Evolutionary conservation across 2,329 filamentous ascomycete genomes (phyloP).

Genomic region (Diplodia sapinea): DNA sequence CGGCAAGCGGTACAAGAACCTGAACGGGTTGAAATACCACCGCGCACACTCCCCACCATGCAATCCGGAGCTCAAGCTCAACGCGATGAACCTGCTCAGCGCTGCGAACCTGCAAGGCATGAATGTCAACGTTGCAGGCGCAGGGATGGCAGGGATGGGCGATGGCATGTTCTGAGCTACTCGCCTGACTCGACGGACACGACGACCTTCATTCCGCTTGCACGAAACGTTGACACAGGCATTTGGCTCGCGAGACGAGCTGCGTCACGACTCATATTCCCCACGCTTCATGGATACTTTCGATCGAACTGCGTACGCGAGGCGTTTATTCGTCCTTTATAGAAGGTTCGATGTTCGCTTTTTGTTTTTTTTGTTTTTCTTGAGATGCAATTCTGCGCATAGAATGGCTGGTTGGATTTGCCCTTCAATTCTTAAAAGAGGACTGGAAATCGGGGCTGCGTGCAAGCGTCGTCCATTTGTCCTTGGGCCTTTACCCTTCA

Average conservation of each 20-base stretch:
- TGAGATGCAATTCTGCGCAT: conserved; percentile 20
- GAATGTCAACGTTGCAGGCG: conserved; percentile 58
- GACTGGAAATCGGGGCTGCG: conserved; percentile 3
- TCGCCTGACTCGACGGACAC: conserved; percentile 19
- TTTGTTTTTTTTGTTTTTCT: conserved; percentile 12
- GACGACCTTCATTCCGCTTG: conserved; percentile 7
- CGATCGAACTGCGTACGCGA: not conserved
- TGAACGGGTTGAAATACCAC: conserved; percentile 96
- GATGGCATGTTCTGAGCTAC: conserved; percentile 54
- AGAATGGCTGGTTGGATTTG: conserved; percentile 27
- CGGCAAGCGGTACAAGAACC: conserved; percentile 98
- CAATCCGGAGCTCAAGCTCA: conserved; percentile 77
- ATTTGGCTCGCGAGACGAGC: conserved; percentile 27
- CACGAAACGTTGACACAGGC: conserved; percentile 1
- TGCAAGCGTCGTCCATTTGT: conserved; percentile 7
- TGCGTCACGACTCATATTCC: conserved; percentile 15
- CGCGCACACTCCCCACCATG: conserved; percentile 77
- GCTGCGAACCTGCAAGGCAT: conserved; percentile 50
- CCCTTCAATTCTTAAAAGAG: conserved; percentile 11
- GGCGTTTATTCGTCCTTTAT: conserved; percentile 16
- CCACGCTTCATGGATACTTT: conserved; percentile 18
- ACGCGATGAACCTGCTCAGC: conserved; percentile 44
- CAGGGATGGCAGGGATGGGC: conserved; percentile 62
- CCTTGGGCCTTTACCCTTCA: not conserved
- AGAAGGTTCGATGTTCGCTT: conserved; percentile 12